These are phyloP conservation scores for Cryptococcus neoformans DNA, from an alignment of 1,284 basidiomycete genomes.

Conservation along the genomic window DNA sequence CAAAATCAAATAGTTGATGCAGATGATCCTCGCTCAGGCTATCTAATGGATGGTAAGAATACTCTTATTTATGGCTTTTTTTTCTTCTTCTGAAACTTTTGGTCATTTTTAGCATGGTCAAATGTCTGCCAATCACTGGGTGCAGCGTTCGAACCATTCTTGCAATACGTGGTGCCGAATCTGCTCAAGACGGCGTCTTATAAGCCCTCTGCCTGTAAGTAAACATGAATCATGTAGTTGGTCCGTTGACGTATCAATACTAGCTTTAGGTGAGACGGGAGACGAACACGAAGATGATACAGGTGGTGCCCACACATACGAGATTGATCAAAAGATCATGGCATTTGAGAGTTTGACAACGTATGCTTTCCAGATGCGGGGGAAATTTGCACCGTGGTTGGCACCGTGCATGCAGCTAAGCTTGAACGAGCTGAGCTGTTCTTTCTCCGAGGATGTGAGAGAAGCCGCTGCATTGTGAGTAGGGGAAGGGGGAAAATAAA, in stretches of 20 bases:
- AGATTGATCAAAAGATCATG: constrained; percentile 77
- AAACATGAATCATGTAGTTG: neutral
- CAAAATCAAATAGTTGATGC: constrained; percentile 58
- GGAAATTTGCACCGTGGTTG: constrained; percentile 69
- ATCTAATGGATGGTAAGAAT: constrained; percentile 37
- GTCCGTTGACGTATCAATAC: neutral
- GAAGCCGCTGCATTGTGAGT: constrained; percentile 68
- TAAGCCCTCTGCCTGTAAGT: constrained; percentile 54
- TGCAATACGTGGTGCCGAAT: constrained; percentile 74
- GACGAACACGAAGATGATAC: constrained; percentile 55
- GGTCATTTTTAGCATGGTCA: constrained; percentile 61
- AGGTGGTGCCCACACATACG: constrained; percentile 56
- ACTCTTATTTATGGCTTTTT: neutral
- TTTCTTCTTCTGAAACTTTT: neutral
- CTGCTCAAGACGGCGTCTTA: constrained; percentile 69
- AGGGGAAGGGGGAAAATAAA: neutral
- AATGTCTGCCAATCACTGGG: constrained; percentile 78
- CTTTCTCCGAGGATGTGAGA: constrained; percentile 76
- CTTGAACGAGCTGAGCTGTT: constrained; percentile 66
- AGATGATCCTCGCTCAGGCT: constrained; percentile 28
- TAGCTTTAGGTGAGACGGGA: no score
- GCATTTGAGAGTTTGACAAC: constrained; percentile 80
- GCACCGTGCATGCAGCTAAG: constrained; percentile 66
- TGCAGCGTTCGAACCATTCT: constrained; percentile 74
- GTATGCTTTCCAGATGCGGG: constrained; percentile 54